Percentiles rank a stretch among this genome's conserved stretches.
phyloP scores from a whole-genome alignment of 225 moss, liverwort and hornwort species.

The Bryum argenteum region DNA sequence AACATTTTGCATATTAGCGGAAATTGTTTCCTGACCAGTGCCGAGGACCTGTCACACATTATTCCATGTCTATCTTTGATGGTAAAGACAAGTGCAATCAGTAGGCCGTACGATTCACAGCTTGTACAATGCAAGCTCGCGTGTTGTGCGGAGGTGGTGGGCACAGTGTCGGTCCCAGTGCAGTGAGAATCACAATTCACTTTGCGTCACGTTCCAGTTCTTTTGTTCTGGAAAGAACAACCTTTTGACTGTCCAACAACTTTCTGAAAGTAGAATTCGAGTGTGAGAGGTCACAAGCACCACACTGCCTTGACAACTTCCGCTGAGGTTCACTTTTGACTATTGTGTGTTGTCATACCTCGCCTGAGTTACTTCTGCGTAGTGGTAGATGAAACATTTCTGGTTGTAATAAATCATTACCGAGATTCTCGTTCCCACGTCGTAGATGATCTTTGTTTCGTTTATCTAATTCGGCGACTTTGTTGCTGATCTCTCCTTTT shows the following conservation, averaged over 20 bases:
- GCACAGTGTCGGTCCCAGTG: neutral
- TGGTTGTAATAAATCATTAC: neutral
- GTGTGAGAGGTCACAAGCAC: neutral
- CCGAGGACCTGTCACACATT: neutral
- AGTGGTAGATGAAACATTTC: too few relatives aligned
- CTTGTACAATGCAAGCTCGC: neutral
- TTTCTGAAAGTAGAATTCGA: neutral
- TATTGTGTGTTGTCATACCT: neutral
- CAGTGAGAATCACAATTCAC: neutral
- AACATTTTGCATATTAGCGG: neutral
- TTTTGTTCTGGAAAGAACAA: neutral
- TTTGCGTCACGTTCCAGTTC: neutral
- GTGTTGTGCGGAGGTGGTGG: neutral
- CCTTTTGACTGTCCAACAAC: constrained; percentile 11
- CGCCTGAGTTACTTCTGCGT: neutral
- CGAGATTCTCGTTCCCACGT: neutral
- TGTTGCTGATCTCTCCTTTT: neutral
- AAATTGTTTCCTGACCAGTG: neutral
- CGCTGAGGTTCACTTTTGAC: neutral
- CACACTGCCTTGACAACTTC: neutral
- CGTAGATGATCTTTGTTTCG: neutral
- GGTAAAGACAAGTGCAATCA: neutral
- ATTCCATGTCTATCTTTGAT: neutral
- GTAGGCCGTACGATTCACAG: neutral
- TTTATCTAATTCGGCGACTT: neutral